Evolutionary conservation across 2,329 filamentous ascomycete species (phyloP).

Genomic region (Diplodia seriata): DNA sequence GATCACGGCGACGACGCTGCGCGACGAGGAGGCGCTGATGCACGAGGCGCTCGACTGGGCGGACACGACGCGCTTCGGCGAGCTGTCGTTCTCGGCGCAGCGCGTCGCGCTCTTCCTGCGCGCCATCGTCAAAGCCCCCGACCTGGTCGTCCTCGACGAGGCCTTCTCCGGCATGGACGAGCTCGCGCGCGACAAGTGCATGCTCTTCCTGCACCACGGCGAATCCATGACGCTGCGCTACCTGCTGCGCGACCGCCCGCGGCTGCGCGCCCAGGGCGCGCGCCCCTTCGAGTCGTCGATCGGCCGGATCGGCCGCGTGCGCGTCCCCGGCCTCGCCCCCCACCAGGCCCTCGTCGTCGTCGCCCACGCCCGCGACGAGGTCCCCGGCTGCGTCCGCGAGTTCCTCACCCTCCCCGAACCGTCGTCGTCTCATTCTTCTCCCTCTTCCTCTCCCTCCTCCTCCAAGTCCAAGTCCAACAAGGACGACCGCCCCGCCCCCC

Average conservation of each 20-base stretch:
- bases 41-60: constrained; percentile 65
- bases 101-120: constrained; percentile 81
- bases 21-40: constrained; percentile 32
- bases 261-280: constrained; percentile 34
- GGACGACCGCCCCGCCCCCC: constrained; percentile 81
- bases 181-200: constrained; percentile 80
- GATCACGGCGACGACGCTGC: background rate
- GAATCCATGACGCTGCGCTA: constrained; percentile 48
- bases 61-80: constrained; percentile 70
- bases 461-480: no score
- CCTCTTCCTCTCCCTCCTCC: no score
- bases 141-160: constrained; percentile 60
- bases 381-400: constrained; percentile 80
- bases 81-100: constrained; percentile 80
- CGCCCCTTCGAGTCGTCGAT: constrained; percentile 53
- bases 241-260: constrained; percentile 39
- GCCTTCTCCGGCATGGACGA: constrained; percentile 60
- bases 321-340: constrained; percentile 67
- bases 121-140: constrained; percentile 54
- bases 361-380: constrained; percentile 88
- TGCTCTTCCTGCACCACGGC: constrained; percentile 72
- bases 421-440: no score
- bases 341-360: constrained; percentile 89
- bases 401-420: constrained; percentile 91
- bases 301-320: constrained; percentile 51